Base-by-base conservation (phyloP, 2,329 filamentous ascomycete genomes). In the Juglanconis oblonga region DNA sequence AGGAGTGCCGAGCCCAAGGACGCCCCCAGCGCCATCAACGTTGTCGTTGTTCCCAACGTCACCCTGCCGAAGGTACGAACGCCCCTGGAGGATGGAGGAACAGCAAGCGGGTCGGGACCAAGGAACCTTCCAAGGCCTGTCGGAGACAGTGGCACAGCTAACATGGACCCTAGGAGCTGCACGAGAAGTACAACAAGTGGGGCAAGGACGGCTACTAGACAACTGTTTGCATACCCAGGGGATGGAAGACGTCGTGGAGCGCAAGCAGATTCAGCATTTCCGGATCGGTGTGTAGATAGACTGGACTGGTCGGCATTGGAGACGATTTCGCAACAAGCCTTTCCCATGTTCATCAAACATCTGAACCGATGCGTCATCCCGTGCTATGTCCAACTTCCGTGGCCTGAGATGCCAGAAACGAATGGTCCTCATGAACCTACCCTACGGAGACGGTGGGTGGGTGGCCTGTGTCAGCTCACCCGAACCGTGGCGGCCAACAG, bases 141-240 rank as follows among this genome's bases (percentile, higher is more conserved):
- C 44, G 32, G 9, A 42, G 36, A 29, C 24, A 48, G 50, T 57
- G 63, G 49, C 36, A 49, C 48, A 42, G 62, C 62, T 68, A 13
- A 65, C 59, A 40, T 9, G n/a, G 31, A 33, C 38, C 52, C 60
- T 70, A 96, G 91, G 84, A 89, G 71, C 86, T 97, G 66, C 95
- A 99, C 81, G 95, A 99, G 70, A 90, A 89, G 81, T 98, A 89
- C 87, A 99, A 99, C 90, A 99, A 99, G 85, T 98, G 91, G 87
- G 95, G 95, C 77, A 98, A 98, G 87, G 95, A 98, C 68, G 93
- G 92, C 69, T 98, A 90, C 79, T 91, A 81, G 73, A 72, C 55
- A 10, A 17, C 8, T 42, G 13, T 38, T 58, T 44, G 33, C 40
- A 17, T 29, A 42, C 11, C 14, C 14, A 31, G 44, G 50, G 10